Conservation (phyloP, 495 filamentous ascomycete species). For the Aeminium ludgeri region DNA sequence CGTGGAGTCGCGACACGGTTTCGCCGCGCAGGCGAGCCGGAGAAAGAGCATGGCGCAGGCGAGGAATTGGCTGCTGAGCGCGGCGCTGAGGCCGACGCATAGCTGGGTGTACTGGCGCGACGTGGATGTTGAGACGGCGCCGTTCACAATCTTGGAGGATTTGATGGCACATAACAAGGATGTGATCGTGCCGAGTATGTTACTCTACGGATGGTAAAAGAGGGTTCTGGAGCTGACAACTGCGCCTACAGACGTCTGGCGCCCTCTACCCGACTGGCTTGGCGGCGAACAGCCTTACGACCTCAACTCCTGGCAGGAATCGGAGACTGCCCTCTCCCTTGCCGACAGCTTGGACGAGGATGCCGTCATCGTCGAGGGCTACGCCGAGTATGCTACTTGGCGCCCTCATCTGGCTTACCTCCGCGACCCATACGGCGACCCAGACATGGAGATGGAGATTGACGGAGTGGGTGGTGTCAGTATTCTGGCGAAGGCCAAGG, state of each 20-base stretch:
- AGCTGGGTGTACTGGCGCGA: slow-evolving; percentile 99
- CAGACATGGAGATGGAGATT: slow-evolving; percentile 99
- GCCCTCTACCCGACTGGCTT: slow-evolving; percentile 95
- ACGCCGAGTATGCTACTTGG: slow-evolving; percentile 99
- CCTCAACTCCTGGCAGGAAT: slow-evolving; percentile 98
- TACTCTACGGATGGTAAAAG: neutral
- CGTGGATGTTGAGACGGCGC: slow-evolving; percentile 94
- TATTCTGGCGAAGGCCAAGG: slow-evolving; percentile 88
- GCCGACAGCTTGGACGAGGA: slow-evolving; percentile 95
- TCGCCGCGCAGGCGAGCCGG: slow-evolving; percentile 84
- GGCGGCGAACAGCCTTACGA: slow-evolving; percentile 98
- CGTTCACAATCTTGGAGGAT: slow-evolving; percentile 90
- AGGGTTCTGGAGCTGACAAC: neutral
- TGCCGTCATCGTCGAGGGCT: slow-evolving; percentile 97
- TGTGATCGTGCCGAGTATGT: slow-evolving; percentile 94
- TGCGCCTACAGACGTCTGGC: slow-evolving; percentile 72
- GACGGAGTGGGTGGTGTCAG: slow-evolving; percentile 95
- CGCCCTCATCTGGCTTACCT: slow-evolving; percentile 93
- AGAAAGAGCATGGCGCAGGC: slow-evolving; percentile 97
- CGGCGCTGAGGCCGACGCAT: slow-evolving; percentile 83
- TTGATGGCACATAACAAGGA: slow-evolving; percentile 99
- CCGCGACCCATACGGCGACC: slow-evolving; percentile 90
- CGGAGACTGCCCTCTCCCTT: slow-evolving; percentile 83
- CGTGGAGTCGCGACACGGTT: slow-evolving; percentile 93
- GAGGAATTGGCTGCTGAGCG: slow-evolving; percentile 90